These are phyloP conservation scores for Cladophialophora exuberans DNA, from an alignment of 2,329 filamentous ascomycete species.

Conservation along the genomic window DNA sequence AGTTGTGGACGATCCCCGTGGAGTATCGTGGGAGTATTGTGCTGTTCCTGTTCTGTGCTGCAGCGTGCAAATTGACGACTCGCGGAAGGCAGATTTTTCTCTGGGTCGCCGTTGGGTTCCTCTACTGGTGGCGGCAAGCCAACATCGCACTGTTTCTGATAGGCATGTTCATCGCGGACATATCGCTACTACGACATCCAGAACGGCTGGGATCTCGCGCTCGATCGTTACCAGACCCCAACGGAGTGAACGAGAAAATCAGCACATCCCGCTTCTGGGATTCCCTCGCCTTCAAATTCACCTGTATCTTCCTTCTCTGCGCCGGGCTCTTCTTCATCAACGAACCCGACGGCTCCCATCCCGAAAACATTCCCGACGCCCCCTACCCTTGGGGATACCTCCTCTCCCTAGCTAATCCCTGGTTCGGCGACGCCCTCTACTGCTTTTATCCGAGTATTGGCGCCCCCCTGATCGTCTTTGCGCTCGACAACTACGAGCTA, in stretches of 20 bases:
- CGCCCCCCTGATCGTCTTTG: slow-evolving; percentile 45
- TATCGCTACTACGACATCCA: slow-evolving; percentile 42
- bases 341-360: slow-evolving; percentile 17
- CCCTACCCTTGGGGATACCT: slow-evolving; percentile 41
- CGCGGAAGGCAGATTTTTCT: slow-evolving; percentile 11
- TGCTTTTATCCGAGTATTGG: slow-evolving; percentile 49
- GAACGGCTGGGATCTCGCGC: slow-evolving; percentile 36
- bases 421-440: slow-evolving; percentile 46
- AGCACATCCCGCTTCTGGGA: neutral
- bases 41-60: slow-evolving; percentile 26
- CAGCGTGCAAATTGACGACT: slow-evolving; percentile 17
- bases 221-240: neutral
- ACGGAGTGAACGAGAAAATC: neutral
- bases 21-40: slow-evolving; percentile 36
- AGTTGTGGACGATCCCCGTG: slow-evolving; percentile 42
- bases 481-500: slow-evolving; percentile 44
- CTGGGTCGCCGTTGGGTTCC: slow-evolving; percentile 16
- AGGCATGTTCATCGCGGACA: slow-evolving; percentile 43
- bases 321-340: slow-evolving; percentile 14
- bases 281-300: neutral
- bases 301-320: neutral
- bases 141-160: slow-evolving; percentile 44
- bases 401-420: slow-evolving; percentile 40
- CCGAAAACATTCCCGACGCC: neutral
- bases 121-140: slow-evolving; percentile 37